Evolutionary conservation across 1,139 yeast species (phyloP), one percentile per base, ranked within the genome.

Genomic region (Suhomyces panamericanus): DNA sequence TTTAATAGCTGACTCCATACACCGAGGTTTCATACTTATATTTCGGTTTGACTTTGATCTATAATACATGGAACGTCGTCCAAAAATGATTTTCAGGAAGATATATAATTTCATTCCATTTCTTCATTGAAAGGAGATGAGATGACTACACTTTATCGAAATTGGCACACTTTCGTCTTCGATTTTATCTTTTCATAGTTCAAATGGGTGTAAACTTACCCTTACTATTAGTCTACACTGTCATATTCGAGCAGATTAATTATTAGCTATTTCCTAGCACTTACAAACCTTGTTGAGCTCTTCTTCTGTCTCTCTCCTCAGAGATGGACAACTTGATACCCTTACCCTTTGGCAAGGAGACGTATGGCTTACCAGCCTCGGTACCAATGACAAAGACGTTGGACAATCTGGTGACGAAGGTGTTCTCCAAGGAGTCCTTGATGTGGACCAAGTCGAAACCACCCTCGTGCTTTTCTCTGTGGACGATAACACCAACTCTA

Each of bases 391-490:
- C 87, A 78, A 93, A 93, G 65, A 93, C 96, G 86, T 93, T 93
- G 65, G 85, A 73, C 70, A 91, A 85, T 85, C 99, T 91, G 78
- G 99, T 93, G 66, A 93, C 97, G 79, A 93, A 93, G 64, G 95
- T 80, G 93, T 93, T 93, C 74, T 91, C 98, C 67, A 90, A 85
- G 57, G 96, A 77, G 73, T 91, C 99, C 86, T 91, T 91, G 76
- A 91, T 85, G 87, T 91, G 98, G 65, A 91, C 97, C 75, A 91
- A 86, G 77, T 91, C 98, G 83, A 93, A 91, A 75, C 98, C 98
- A 76, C 99, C 99, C 75, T 91, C 96, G 84, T 91, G 99, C 80
- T 87, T 89, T 81, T 91, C 99, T 80, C 95, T 87, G 95, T 91
- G 96, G 64, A 86, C 81, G 73, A 91, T 90, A 63, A 88, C 90